A percentile compares a stretch with the other conserved stretches of the same genome.
Evolutionary conservation across 495 filamentous ascomycete genomes (phyloP).

Genomic region (Daldinia loculata): DNA sequence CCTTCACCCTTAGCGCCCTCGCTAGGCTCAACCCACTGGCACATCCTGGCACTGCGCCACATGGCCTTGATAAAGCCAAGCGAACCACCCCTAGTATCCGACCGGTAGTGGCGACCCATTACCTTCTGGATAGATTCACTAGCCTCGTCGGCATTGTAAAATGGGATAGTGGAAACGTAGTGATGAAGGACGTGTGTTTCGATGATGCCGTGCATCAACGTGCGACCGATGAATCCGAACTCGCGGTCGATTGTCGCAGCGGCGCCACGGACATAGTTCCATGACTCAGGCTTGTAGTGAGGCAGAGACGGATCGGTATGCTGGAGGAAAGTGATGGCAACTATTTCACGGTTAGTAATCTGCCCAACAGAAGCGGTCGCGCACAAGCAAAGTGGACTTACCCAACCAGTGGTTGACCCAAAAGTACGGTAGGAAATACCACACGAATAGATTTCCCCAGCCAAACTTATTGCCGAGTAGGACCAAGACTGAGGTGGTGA

Average conservation of each 20-base stretch:
- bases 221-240: constrained; percentile 86
- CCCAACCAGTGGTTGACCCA: constrained; percentile 99
- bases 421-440: constrained; percentile 94
- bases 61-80: constrained; percentile 71
- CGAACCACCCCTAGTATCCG: constrained; percentile 68
- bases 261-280: constrained; percentile 87
- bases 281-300: constrained; percentile 79
- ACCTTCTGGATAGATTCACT: constrained; percentile 82
- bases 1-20: constrained; percentile 71
- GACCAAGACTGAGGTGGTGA: constrained; percentile 62
- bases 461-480: constrained; percentile 77
- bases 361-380: not conserved
- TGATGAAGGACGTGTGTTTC: constrained; percentile 94
- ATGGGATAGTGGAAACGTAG: constrained; percentile 84
- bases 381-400: constrained; percentile 53
- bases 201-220: constrained; percentile 89
- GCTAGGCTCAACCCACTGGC: constrained; percentile 77
- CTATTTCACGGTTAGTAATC: constrained; percentile 56
- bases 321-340: constrained; percentile 88
- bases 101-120: constrained; percentile 83
- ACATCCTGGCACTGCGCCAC: constrained; percentile 71
- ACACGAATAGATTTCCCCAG: constrained; percentile 84
- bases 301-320: constrained; percentile 87
- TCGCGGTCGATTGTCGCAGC: constrained; percentile 89
- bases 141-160: constrained; percentile 91